Evolutionary conservation across 495 filamentous ascomycete species (phyloP), one percentile per base, ranked within the genome.

Genomic region (Podospora conica): DNA sequence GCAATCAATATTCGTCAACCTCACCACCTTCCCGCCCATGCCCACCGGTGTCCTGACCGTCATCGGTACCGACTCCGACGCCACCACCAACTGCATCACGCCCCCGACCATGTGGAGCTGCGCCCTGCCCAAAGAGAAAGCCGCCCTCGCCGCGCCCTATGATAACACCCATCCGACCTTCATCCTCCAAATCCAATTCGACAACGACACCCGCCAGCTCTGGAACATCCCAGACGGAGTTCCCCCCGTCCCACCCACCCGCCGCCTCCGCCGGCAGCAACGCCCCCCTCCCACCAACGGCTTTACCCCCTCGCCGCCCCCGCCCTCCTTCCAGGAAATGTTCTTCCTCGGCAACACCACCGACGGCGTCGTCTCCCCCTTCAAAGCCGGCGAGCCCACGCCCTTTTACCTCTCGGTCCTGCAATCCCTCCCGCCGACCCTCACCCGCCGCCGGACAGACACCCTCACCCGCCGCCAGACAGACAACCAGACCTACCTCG

Each of bases 21-120:
- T 96, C 25, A 96, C 93, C 1, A 87, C 87, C 25, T 96, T 90
- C 68, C 93, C 93, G 33, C 89, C 93, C 0, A 91, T 97, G 64
- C 90, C 90, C 9, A 93, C 90, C 0, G 93, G 93, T 1, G 81
- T 96, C 61, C 81, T 87, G 28, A 96, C 92, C 0, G 83, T 97
- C 27, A 82, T 87, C 3, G 87, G 85, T 3, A 84, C 92, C 3
- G 83, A 88, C 40, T 79, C 83, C 1, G 72, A 79, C 1, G 77
- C 84, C 12, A 81, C 82, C 21, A 84, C 86, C 3, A 85, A 82
- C 5, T 97, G 93, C 67, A 85, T 92, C 24, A 76, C 77, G 20
- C 88, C 90, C 6, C 72, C 84, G 0, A 88, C 88, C 0, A 74
- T 93, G 54, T 97, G 93, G 93, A 92, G 87, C 71, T 97, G 93